Evolutionary conservation across 2,329 filamentous ascomycete species (phyloP).

Genomic region (Septoria petroselini): DNA sequence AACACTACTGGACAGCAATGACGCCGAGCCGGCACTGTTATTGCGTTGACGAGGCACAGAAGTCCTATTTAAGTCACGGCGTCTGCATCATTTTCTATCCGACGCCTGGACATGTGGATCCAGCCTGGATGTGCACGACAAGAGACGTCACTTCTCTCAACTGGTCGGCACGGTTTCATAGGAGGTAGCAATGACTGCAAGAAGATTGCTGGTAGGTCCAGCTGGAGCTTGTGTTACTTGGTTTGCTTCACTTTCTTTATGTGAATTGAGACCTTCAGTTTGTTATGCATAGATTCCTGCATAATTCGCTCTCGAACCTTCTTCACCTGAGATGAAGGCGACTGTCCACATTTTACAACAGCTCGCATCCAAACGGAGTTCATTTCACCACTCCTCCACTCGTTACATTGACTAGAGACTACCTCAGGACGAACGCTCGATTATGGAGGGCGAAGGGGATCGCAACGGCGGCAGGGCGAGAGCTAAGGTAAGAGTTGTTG

Average conservation of each 20-base stretch:
- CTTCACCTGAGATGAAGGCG: too few species aligned
- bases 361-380: too few species aligned
- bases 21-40: constrained; percentile 3
- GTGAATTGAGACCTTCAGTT: not conserved
- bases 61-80: constrained; percentile 6
- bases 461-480: constrained; percentile 8
- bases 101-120: not conserved
- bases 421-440: not conserved
- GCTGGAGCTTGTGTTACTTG: too few species aligned
- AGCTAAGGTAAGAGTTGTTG: not conserved
- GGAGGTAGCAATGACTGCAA: constrained; percentile 3
- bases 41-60: constrained; percentile 5
- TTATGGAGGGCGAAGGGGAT: not conserved
- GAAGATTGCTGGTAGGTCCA: not conserved
- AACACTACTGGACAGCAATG: not conserved
- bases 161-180: too few species aligned
- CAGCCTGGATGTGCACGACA: not conserved
- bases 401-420: not conserved
- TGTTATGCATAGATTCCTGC: not conserved
- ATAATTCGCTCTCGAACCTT: too few species aligned
- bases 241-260: constrained; percentile 1
- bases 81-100: constrained; percentile 11
- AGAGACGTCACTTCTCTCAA: constrained; percentile 2
- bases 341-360: too few species aligned
- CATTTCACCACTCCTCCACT: too few species aligned